Conservation (phyloP, 1,284 basidiomycete species). For the Trichosporon sp. region DNA sequence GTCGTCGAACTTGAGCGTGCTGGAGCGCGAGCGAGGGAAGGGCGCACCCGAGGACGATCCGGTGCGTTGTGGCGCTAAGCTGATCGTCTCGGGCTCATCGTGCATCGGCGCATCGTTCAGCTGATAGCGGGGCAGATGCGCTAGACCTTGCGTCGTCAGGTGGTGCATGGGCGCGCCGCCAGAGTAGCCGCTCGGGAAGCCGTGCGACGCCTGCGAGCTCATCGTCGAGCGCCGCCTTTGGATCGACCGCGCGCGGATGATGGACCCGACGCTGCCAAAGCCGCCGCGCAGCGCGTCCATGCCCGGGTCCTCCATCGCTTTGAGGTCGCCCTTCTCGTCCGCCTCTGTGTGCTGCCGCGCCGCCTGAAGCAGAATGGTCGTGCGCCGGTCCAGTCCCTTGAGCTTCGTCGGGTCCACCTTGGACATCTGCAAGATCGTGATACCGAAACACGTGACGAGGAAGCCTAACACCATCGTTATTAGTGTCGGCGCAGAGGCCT, state of each 20-base stretch:
- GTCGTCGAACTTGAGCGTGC: slow-evolving; percentile 42
- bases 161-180: slow-evolving; percentile 2
- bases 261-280: slow-evolving; percentile 79
- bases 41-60: background rate
- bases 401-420: slow-evolving; percentile 60
- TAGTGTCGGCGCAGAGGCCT: slow-evolving; percentile 66
- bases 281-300: slow-evolving; percentile 83
- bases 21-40: slow-evolving; percentile 16
- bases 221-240: slow-evolving; percentile 30
- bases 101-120: slow-evolving; percentile 45
- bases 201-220: slow-evolving; percentile 11
- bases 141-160: slow-evolving; percentile 34
- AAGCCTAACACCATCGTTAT: slow-evolving; percentile 87
- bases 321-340: slow-evolving; percentile 46
- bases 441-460: slow-evolving; percentile 61
- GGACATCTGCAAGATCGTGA: slow-evolving; percentile 92
- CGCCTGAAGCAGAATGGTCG: slow-evolving; percentile 77
- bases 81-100: slow-evolving; percentile 34
- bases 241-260: slow-evolving; percentile 66
- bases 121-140: slow-evolving; percentile 34
- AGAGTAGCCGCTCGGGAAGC: background rate
- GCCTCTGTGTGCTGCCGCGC: slow-evolving; percentile 61
- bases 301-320: slow-evolving; percentile 55
- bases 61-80: background rate
- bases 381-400: slow-evolving; percentile 66